Percentiles rank a stretch among this genome's conserved stretches.
Evolutionary conservation across 352 stramenopile species (phyloP).

Genomic region (Hyaloperonospora brassicae): DNA sequence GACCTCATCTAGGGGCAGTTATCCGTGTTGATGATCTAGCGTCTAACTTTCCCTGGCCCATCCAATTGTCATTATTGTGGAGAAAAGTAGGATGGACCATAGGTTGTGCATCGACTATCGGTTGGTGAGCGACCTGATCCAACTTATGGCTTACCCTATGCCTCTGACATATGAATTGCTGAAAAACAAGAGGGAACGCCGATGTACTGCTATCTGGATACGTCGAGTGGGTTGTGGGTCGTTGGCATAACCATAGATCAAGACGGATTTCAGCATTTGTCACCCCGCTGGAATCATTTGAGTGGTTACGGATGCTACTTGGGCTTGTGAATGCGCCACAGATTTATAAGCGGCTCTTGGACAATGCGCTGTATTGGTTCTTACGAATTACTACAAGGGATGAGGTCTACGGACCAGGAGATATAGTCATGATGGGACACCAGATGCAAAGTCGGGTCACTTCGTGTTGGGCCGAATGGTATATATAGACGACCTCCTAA

Average conservation of each 20-base stretch:
- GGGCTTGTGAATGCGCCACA: too few species aligned
- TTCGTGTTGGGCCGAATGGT: too few species aligned
- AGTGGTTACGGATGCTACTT: too few species aligned
- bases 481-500: too few species aligned
- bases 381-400: not conserved
- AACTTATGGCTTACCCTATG: not conserved
- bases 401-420: not conserved
- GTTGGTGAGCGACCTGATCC: not conserved
- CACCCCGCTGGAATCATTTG: not conserved
- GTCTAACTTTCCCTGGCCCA: not conserved
- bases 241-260: not conserved
- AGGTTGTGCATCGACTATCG: constrained; percentile 1
- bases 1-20: not conserved
- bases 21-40: not conserved
- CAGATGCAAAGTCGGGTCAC: not conserved
- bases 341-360: not conserved
- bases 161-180: not conserved
- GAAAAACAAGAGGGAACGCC: not conserved
- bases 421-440: not conserved
- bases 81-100: not conserved
- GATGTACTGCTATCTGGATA: too few species aligned
- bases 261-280: not conserved
- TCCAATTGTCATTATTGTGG: not conserved
- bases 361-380: not conserved
- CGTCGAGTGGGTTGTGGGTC: too few species aligned